Evolutionary conservation across 192 early-diverging fungal genomes (phyloP).

Genomic region (Rhizoclosmatium globosum): DNA sequence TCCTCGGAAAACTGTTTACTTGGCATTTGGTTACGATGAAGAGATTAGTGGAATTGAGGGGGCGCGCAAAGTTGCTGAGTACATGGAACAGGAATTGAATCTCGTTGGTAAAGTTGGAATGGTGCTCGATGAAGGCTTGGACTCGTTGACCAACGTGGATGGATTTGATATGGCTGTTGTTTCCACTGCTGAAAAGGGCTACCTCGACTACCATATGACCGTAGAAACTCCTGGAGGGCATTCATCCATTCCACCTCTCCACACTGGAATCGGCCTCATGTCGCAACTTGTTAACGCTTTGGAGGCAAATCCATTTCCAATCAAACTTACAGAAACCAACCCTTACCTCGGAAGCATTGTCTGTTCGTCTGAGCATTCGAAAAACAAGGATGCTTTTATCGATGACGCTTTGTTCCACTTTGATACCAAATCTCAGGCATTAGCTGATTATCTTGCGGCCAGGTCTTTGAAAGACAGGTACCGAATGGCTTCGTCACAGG

Average conservation of each 20-base stretch:
- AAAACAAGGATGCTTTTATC: conserved; percentile 24
- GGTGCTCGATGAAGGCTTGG: conserved; percentile 42
- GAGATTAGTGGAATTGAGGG: conserved; percentile 38
- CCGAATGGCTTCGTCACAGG: conserved; percentile 53
- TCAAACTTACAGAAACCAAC: conserved; percentile 35
- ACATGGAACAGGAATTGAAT: conserved; percentile 37
- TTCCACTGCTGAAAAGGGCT: conserved; percentile 54
- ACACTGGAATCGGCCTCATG: conserved; percentile 52
- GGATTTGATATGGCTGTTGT: conserved; percentile 40
- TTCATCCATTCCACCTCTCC: conserved; percentile 49
- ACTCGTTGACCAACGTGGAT: conserved; percentile 13
- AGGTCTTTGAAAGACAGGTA: conserved; percentile 32
- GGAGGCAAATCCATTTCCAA: conserved; percentile 37
- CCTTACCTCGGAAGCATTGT: conserved; percentile 36
- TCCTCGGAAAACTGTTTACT: conserved; percentile 45
- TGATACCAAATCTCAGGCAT: conserved; percentile 6
- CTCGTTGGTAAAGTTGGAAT: conserved; percentile 55
- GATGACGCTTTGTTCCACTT: conserved; percentile 8
- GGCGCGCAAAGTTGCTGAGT: conserved; percentile 37
- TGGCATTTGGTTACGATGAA: conserved; percentile 62
- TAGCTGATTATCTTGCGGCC: conserved; percentile 13
- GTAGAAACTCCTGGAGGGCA: conserved; percentile 51
- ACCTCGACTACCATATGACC: conserved; percentile 42
- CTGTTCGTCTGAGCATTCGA: conserved; percentile 36
- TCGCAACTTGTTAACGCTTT: conserved; percentile 39